Base-by-base conservation (phyloP, 768 basidiomycete species). In the Mycena alexandri region DNA sequence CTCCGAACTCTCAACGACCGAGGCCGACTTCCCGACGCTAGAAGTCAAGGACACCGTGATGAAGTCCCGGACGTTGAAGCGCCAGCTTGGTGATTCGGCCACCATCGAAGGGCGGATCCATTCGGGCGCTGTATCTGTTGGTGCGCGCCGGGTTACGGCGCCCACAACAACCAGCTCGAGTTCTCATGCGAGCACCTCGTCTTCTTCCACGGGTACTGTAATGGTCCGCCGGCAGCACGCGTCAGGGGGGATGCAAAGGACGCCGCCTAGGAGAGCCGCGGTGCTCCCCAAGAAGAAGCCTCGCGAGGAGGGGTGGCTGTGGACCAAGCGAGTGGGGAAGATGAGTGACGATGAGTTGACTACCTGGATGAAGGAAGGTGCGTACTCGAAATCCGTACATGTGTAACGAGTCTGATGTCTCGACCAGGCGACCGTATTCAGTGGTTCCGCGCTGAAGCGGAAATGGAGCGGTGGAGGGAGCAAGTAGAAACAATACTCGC, bases 391-490 rank as follows among this genome's bases (percentile, higher is more conserved):
- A 19, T 33, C 3, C 29, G 22, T 33, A 33, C 14, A 33, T 48
- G 29, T 21, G 12, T n/a, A 5, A 14, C 25, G 16, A 3, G 6
- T 17, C 42, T 25, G 25, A 43, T 22, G 29, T 33, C 14, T 8
- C n/a, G 17, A 1, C 25, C 4, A 63, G 62, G 53, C 6, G 42
- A 63, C 38, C 46, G 34, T 3, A 41, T 63, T 10, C 62, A 63
- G 14, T 63, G 62, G 63, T 65, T 51, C 8, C 55, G 63, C 1
- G 63, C 63, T 0, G 55, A 65, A 22, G 63, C 63, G 7, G 63
- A 65, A 12, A 65, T 58, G 56, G 38, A 36, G 19, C 55, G 55
- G 21, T 54, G 53, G 63, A 24, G 53, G 25, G 63, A 65, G 25
- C 46, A 55, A 19, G 55, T 50, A 0, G 63, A 65, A 17, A 38